phyloP scores from a whole-genome alignment of 2,329 filamentous ascomycete genomes.

The Plenodomus tracheiphilus region DNA sequence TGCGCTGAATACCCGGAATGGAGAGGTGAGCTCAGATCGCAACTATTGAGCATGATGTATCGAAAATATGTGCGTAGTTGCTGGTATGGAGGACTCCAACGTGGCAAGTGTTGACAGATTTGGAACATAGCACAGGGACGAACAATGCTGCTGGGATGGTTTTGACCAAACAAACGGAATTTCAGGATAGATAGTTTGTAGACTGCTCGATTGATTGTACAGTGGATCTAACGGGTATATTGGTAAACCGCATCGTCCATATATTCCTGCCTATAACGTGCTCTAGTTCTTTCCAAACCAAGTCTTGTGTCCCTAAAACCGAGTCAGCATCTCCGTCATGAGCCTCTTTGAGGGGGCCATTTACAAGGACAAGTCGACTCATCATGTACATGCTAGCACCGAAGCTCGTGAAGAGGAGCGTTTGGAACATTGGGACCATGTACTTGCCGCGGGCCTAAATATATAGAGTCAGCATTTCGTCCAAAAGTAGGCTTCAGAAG shows the following conservation, averaged over 20 bases:
- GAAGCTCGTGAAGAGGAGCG: conserved; percentile 64
- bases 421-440: conserved; percentile 70
- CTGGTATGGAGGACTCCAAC: too few relatives aligned
- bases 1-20: too few relatives aligned
- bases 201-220: background rate
- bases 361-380: conserved; percentile 66
- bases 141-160: too few relatives aligned
- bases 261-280: conserved; percentile 1
- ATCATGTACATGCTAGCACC: conserved; percentile 73
- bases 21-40: too few relatives aligned
- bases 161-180: background rate
- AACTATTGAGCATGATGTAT: too few relatives aligned
- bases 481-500: background rate
- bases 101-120: too few relatives aligned
- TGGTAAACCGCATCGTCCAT: background rate
- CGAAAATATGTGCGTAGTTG: too few relatives aligned
- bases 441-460: conserved; percentile 67
- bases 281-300: conserved; percentile 58
- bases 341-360: conserved; percentile 13
- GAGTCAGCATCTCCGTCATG: conserved; percentile 3
- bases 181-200: background rate
- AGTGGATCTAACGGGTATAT: background rate
- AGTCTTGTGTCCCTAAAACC: conserved; percentile 69
- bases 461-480: conserved; percentile 15
- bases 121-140: too few relatives aligned